Conservation (phyloP, 2,329 filamentous ascomycete genomes). For the Pestalotiopsis sp. region DNA sequence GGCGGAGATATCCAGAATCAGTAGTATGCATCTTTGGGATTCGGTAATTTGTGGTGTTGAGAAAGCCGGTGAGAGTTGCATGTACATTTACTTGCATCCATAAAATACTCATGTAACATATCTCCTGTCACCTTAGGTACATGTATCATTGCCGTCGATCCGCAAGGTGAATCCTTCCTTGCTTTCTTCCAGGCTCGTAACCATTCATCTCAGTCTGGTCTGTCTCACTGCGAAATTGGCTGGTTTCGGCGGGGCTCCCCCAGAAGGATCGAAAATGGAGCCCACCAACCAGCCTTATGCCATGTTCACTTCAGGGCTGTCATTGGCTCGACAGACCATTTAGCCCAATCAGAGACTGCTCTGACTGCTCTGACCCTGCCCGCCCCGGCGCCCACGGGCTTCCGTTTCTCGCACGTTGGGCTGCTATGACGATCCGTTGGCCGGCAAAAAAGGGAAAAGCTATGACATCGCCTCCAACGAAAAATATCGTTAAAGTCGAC, state of each 20-base stretch:
- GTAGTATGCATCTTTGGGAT: too few relatives aligned
- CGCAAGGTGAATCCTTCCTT: too few relatives aligned
- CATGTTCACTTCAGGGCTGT: conserved; percentile 10
- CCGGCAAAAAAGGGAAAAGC: conserved; percentile 14
- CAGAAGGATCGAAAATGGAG: neutral
- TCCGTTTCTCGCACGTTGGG: conserved; percentile 27
- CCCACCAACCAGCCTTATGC: conserved; percentile 18
- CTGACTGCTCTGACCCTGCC: conserved; percentile 23
- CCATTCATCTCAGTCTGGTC: neutral
- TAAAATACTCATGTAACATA: too few relatives aligned
- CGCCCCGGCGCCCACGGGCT: conserved; percentile 17
- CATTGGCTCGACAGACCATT: conserved; percentile 16
- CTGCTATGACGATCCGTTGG: conserved; percentile 28
- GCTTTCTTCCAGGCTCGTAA: too few relatives aligned
- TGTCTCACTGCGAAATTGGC: neutral
- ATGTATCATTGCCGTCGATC: too few relatives aligned
- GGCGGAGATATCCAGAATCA: neutral
- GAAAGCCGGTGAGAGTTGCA: too few relatives aligned
- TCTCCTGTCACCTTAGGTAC: too few relatives aligned
- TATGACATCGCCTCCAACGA: conserved; percentile 21
- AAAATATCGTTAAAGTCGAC: conserved; percentile 3
- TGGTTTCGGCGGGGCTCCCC: neutral
- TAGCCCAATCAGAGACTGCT: neutral
- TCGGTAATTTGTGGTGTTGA: too few relatives aligned
- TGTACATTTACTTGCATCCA: too few relatives aligned